Evolutionary conservation across 371 early-diverging fungal species (phyloP), one percentile per base, ranked within the genome.

Genomic region (Mucor saturninus): DNA sequence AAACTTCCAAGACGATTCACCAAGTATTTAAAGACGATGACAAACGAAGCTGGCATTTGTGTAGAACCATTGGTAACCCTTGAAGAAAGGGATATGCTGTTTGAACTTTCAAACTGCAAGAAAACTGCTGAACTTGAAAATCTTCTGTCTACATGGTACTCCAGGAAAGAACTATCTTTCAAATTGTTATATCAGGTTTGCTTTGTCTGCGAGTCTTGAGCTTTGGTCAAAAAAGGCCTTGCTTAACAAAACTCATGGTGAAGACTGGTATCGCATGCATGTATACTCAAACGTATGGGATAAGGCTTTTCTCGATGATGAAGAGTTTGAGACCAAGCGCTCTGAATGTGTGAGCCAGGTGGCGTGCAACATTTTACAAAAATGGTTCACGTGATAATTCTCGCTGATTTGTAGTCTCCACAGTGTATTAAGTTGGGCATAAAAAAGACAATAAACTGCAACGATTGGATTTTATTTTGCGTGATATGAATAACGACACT

Each of bases 221-320:
- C 4, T 63, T 51, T 63, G 57, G 63, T 7, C 7, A 13, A n/a
- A 43, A 56, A 63, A 63, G 6, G 6, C 56, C 40, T 43, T 62
- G 15, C 2, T 8, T 0, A 62, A 62, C 5, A 49, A 50, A 56
- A 4, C 11, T 9, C 62, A 62, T n/a, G 56, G 56, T 0, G 62
- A 62, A 26, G 62, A 56, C 32, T 55, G 56, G 56, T 62, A 11
- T 5, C 30, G 55, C 0, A 15, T 54, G 35, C 62, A 61, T 61
- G 21, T 54, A 5, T 61, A 61, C 48, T 54, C 62, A 54, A 54
- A 61, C 29, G 49, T 61, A 15, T 61, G 54, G 46, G 55, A 61
- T 21, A 54, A 61, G 1, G 55, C 55, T 4, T 61, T 61, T 3
- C 29, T 61, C 4, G 39, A 54, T 26, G 62, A 61, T 38, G 48